Base-by-base conservation (phyloP, 768 basidiomycete species). In the Mycena crocata region DNA sequence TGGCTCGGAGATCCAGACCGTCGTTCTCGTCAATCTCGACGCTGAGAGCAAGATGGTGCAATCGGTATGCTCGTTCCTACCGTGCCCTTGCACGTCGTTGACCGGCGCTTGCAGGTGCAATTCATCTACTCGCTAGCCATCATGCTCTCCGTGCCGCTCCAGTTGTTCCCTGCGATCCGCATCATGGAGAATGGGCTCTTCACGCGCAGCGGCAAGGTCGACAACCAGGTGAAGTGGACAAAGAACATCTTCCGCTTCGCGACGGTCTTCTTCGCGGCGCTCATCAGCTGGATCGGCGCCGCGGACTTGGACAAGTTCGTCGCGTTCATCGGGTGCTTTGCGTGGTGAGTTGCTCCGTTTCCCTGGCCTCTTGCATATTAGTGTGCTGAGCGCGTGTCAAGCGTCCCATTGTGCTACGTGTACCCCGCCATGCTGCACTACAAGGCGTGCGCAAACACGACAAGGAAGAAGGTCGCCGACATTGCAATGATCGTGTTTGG, bases 131-230 rank as follows among this genome's bases (percentile, higher is more conserved):
- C 94, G n/a, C 79, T 95, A 37, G 98, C 96, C 15, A 99, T 99
- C 79, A 81, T 94, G 68, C 87, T 95, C 45, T 98, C 96, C 17
- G 91, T 93, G 10, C 96, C 97, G 1, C 87, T 99, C 1, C 96
- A 99, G 78, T 90, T 98, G 61, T 98, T 99, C 94, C 98, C 98
- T 0, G 98, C 97, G 3, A 90, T 97, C 50, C 90, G 98, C 57
- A 99, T 99, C 74, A 88, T 98, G 80, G 98, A 99, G 84, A 97
- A 98, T 74, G 96, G 93, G 5, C 73, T 99, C 31, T 98, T 99
- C 77, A 89, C 89, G 48, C 87, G 87, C 52, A 95, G 93, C 71
- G 98, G 98, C 51, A 98, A 98, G 78, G 84, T 77, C 56, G 85
- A 95, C 76, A 69, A 81, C 35, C 85, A 87, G 61, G 93, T 99